These are phyloP conservation scores for Nemania sp. DNA, from an alignment of 2,329 filamentous ascomycete species.

Conservation along the genomic window DNA sequence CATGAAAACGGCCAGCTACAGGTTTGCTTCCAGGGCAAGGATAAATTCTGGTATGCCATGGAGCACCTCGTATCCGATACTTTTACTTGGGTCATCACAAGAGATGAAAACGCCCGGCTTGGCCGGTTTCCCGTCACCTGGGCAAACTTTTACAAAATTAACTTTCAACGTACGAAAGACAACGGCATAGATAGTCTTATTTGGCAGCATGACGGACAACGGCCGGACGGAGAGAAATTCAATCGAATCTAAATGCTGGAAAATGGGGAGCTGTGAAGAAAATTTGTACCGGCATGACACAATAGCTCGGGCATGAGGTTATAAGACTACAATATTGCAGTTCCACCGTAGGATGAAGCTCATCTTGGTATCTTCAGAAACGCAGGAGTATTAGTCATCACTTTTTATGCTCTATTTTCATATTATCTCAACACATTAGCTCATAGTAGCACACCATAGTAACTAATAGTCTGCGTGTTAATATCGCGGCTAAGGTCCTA, in stretches of 20 bases:
- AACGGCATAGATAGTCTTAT: not conserved
- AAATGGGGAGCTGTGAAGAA: not conserved
- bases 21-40: not conserved
- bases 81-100: not conserved
- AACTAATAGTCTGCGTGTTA: too few relatives aligned
- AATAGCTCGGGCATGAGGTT: too few relatives aligned
- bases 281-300: too few relatives aligned
- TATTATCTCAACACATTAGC: too few relatives aligned
- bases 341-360: too few relatives aligned
- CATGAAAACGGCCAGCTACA: not conserved
- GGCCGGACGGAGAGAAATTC: not conserved
- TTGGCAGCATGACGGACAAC: not conserved
- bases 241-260: not conserved
- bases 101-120: not conserved
- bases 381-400: too few relatives aligned
- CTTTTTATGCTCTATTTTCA: too few relatives aligned
- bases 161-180: not conserved
- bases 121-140: conserved; percentile 3
- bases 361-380: too few relatives aligned
- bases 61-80: not conserved
- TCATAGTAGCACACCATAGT: too few relatives aligned
- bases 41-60: not conserved
- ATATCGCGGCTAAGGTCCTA: too few relatives aligned
- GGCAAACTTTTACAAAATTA: not conserved
- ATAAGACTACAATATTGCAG: too few relatives aligned